Base-by-base conservation (phyloP, 164 flowering plant species). In the Liriodendron chinense region DNA sequence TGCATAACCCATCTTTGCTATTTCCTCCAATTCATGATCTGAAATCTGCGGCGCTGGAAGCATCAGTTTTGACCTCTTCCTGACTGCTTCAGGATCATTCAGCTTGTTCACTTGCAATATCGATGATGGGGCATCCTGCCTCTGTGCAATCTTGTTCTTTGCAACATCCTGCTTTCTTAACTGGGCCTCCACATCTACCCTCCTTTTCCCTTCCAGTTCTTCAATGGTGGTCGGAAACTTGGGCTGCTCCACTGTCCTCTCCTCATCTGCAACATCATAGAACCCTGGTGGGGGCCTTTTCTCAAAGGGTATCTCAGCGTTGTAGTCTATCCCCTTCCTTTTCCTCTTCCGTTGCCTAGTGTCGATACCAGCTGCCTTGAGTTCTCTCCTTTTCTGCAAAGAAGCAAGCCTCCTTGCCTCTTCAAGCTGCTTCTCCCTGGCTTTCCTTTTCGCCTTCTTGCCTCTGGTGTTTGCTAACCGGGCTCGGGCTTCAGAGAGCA, bases 341-440 rank as follows among this genome's bases (percentile, higher is more conserved):
- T 94, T 96, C 82, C 96, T 91, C 85, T 86, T 96, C 71, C 93
- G 76, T 0, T 89, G 90, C 76, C 97, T 85, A 73, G 43, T 82
- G 67, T 90, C 93, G 72, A 96, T 94, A 47, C 99, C 99, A 72
- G 99, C 99, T 73, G 99, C 99, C 85, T 96, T 96, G 28, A 96
- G 81, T 81, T 96, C 98, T 73, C 99, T 87, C 78, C 92, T 89
- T 80, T 96, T 96, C 86, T 96, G 99, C 81, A 96, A 81, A 68
- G 97, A 92, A 79, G 99, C 98, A 77, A 94, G 97, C 86, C 99
- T 85, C 77, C 99, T 89, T 6, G 99, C 99, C 83, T 96, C 99
- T 80, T 96, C 97, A 73, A 96, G 97, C 82, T 94, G 99, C 81
- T 96, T 96, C 86, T 96, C 99, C 75, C 99, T 83, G 20, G 99